Evolutionary conservation across 192 early-diverging fungal species (phyloP), one percentile per base, ranked within the genome.

Genomic region (Coemansia javaensis): DNA sequence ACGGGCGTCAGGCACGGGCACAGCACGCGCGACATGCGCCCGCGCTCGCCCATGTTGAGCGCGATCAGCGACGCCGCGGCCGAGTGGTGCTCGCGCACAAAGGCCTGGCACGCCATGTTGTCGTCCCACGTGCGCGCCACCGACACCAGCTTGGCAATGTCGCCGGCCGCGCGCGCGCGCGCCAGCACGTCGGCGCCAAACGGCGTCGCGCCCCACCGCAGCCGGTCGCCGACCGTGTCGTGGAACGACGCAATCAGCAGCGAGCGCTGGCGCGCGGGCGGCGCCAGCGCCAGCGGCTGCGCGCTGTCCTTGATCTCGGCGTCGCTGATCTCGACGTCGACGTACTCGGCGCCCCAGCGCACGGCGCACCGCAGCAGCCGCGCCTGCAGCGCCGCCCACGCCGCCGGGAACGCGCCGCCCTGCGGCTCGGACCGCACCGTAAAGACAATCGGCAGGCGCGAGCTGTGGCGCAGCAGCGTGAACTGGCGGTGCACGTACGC

Each of bases 141-240:
- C 15, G 94, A 92, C 42, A 99, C 89, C 36, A 99, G 72, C 75
- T 99, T 99, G 67, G 90, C 81, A 43, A 96, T 84, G 56, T 99
- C 90, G 37, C 86, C 88, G 51, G 78, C 75, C 2, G 77, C 53
- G 8, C 77, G 57, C 8, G 83, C 85, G 7, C 62, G 61, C 6
- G 40, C 61, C 12, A 76, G 50, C 9, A 69, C 64, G 32, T 76
- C 73, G 11, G 14, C 15, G 38, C 61, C 52, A 54, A 68, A 69
- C 53, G 65, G 23, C 20, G 28, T 30, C 5, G 32, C 39, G 17
- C 37, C 48, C 72, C 72, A 75, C 38, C 49, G 59, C 65, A 75
- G 56, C 24, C 20, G 33, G 14, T 40, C 63, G 34, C 85, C 84
- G 6, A 68, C 53, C 14, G 81, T 50, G 63, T 98, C 95, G 59